Evolutionary conservation across 306 rosid genomes (phyloP), one percentile per base, ranked within the genome.

Genomic region (Dalbergia oliveri): DNA sequence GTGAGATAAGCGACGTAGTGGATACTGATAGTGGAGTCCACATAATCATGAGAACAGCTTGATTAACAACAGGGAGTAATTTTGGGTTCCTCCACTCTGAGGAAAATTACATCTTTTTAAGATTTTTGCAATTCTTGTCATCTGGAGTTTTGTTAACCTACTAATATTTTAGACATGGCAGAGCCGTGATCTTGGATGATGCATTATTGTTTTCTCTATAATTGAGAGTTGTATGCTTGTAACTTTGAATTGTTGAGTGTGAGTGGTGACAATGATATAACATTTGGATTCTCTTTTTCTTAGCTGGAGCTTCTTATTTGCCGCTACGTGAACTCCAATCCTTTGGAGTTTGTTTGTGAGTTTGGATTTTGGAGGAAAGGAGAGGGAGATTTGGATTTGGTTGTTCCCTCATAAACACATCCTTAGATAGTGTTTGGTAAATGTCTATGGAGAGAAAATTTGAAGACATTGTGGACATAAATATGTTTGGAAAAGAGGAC

Each of bases 11-110:
- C 51, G 97, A 90, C 63, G 91, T 93, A 81, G 94, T 94, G 86
- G 97, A 94, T 51, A 94, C 97, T 13, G 99, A 94, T 18, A 95
- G 99, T 35, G 98, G 99, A 58, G 97, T 86, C 81, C 99, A 95
- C 94, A 88, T 93, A 71, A 93, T 95, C 73, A 63, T 78, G 93
- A 89, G 99, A 83, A 95, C 97, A 64, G 89, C 79, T 53, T 93
- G 89, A 94, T 66, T 14, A 13, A 57, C 47, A 6, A 4, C 15
- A 49, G 53, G 71, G 63, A 21, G 72, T 44, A 8, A 72, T 74
- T 69, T 35, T 68, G 15, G 61, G 72, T 31, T 57, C 34, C 75
- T 77, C 84, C 85, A 72, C 63, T 18, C 63, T 45, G 78, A 66
- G 70, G 81, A 72, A 62, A 62, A 15, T 58, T 74, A 47, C 68